Evolutionary conservation across 768 basidiomycete species (phyloP), one percentile per base, ranked within the genome.

Genomic region (Russula sp.): DNA sequence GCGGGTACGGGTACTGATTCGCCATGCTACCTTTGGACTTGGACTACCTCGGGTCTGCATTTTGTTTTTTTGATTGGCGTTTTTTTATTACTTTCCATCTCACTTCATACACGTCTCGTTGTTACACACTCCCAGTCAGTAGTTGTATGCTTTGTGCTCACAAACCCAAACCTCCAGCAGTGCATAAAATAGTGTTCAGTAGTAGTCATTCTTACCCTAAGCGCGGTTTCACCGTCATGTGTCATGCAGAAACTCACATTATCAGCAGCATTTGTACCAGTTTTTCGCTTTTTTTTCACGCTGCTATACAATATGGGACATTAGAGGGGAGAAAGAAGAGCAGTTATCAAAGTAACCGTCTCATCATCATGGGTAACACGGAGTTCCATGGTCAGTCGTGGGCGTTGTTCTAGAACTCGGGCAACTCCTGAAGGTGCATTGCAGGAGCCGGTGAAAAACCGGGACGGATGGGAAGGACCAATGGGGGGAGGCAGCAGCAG

Each of bases 1-100:
- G 66, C 14, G 66, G 66, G 22, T 67, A 67, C 45, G 66, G 66
- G 16, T 67, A 67, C 9, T 67, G 38, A 32, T 11, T 16, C 38
- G 14, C 11, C 51, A 43, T 9, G 36, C 14, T 38, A 25, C 38
- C 32, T 38, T 38, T 42, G 38, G 39, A 47, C 46, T 48, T 63
- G 25, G 20, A 54, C 41, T 20, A 22, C 38, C 32, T 53, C 1
- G 35, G 35, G 34, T 39, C 2, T 50, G 29, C 32, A 18, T 56
- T 61, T n/a, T 22, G 22, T 46, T 35, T 53, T 46, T 58, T 35
- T 45, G 61, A 63, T 63, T 47, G 51, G 61, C 50, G 25, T 56
- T 61, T 53, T 55, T 60, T 60, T 63, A 58, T 63, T 63, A 58
- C 56, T 58, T 59, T 63, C 22, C 36, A 54, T 55, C 42, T 48